Conservation (phyloP, 176 grass and related monocot species). For the Aegilops longissima region DNA sequence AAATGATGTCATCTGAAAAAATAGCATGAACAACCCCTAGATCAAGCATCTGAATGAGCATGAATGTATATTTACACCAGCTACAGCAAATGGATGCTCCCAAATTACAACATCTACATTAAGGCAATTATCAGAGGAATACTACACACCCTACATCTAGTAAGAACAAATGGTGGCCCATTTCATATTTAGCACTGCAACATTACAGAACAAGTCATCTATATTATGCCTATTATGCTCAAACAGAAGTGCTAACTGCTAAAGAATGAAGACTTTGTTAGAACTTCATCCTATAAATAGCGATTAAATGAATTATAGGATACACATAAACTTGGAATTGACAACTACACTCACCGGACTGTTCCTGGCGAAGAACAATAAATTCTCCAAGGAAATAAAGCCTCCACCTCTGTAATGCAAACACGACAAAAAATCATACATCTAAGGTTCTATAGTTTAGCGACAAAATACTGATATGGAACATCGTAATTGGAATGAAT, state of each 20-base stretch:
- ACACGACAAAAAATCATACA: constrained; percentile 6
- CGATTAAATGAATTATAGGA: not conserved
- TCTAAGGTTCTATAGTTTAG: constrained; percentile 15
- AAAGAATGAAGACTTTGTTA: not conserved
- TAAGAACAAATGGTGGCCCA: not conserved
- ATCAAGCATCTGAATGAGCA: constrained; percentile 98
- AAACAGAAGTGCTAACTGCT: not conserved
- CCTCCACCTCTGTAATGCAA: constrained; percentile 75
- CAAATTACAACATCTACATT: constrained; percentile 31
- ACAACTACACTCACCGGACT: constrained; percentile 59
- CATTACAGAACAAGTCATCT: not conserved
- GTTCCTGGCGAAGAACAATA: constrained; percentile 85
- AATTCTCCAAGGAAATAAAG: constrained; percentile 97
- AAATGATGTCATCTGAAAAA: no score
- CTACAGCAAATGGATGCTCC: constrained; percentile 97
- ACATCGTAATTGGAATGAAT: not conserved
- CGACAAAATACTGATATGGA: not conserved
- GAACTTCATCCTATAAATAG: not conserved
- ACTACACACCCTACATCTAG: not conserved
- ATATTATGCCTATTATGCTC: not conserved
- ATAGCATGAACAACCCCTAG: constrained; percentile 14
- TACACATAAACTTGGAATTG: constrained; percentile 3
- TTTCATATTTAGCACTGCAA: not conserved
- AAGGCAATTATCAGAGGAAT: not conserved
- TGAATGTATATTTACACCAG: constrained; percentile 96